Base-by-base conservation (phyloP, 129 eudicot species). In the Silybum marianum region DNA sequence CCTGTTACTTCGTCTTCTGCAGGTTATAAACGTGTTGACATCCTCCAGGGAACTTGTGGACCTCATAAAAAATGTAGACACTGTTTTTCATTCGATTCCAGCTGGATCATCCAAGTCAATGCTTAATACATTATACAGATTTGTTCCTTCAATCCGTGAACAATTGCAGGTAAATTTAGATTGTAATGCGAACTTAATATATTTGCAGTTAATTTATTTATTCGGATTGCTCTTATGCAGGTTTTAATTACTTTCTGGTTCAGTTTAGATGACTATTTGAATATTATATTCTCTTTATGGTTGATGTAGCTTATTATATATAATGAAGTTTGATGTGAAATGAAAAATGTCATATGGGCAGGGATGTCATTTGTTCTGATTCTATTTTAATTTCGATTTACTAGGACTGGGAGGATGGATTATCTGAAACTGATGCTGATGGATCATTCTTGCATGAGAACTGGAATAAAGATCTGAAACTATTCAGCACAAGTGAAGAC, bases 341-440 rank as follows among this genome's bases (percentile, higher is more conserved):
- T 19, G 46, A 62, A 54, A 54, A 62, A 62, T 5, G 26, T 28
- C 60, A 54, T 24, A 22, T 38, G 38, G 9, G n/a, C 12, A 7
- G 10, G 22, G 21, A 6, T 46, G 22, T 23, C 30, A 9, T 75
- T 30, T 82, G 28, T 74, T 16, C 21, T 69, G 48, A 51, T 51
- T 24, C 18, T 36, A 16, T 4, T 69, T 44, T 16, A 54, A 19
- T 40, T 34, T 32, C 2, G 25, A 83, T 77, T 19, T 65, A 34
- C 40, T 28, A 95, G 98, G 98, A 95, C 80, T 95, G 98, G 98
- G 98, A 95, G 81, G 92, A 92, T 80, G 98, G 98, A 73, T 71
- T 95, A 32, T 89, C 93, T 74, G 98, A 95, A 76, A 95, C 84
- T 70, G 90, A 90, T 88, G 98, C 97, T 14, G 98, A 95, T 89